Percentiles rank a stretch among this genome's conserved stretches.
Evolutionary conservation across 257 asterid genomes (phyloP).

Genomic region (Thymus mandschuricus): DNA sequence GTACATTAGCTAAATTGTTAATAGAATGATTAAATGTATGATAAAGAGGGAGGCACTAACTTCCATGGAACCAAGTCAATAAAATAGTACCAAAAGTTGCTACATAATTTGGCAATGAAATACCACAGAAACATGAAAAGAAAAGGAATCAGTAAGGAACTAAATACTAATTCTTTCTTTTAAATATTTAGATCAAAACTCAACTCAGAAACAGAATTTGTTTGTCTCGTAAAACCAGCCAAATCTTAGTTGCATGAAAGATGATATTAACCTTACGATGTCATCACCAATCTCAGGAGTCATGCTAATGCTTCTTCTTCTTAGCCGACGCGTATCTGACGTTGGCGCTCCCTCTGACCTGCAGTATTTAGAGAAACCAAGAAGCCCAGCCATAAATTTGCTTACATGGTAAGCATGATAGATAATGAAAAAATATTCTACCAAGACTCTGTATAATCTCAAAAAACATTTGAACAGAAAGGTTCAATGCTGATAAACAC

Average conservation of each 20-base stretch:
- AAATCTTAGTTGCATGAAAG: slow-evolving; percentile 29
- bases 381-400: slow-evolving; percentile 22
- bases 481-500: neutral
- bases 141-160: neutral
- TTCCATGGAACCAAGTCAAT: neutral
- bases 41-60: neutral
- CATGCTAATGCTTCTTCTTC: slow-evolving; percentile 96
- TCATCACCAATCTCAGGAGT: slow-evolving; percentile 99
- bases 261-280: slow-evolving; percentile 78
- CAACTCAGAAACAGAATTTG: slow-evolving; percentile 8
- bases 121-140: slow-evolving; percentile 14
- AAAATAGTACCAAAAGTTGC: neutral
- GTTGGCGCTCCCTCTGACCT: slow-evolving; percentile 92
- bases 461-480: slow-evolving; percentile 23
- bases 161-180: neutral
- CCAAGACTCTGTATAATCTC: slow-evolving; percentile 3
- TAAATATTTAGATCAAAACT: slow-evolving; percentile 8
- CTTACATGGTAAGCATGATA: slow-evolving; percentile 15
- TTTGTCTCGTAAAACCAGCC: slow-evolving; percentile 21
- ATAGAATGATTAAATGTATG: neutral
- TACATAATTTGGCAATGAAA: slow-evolving; percentile 5
- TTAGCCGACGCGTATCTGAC: slow-evolving; percentile 76
- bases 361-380: slow-evolving; percentile 33
- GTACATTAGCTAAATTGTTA: neutral
- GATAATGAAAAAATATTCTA: neutral